Base-by-base conservation (phyloP, 805 yeast species). In the Candida insectalens region DNA sequence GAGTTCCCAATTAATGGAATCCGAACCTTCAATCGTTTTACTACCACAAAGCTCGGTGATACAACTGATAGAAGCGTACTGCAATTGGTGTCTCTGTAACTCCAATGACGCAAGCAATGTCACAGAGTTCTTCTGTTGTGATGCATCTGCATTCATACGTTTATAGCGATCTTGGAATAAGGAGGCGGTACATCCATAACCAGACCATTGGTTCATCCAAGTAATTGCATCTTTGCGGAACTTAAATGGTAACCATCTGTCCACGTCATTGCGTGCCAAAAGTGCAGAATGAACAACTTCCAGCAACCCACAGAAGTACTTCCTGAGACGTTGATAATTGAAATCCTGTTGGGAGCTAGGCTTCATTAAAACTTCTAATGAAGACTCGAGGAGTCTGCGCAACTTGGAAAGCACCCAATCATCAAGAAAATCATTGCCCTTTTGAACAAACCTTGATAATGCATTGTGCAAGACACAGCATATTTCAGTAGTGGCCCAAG, bases 161-260 rank as follows among this genome's bases (percentile, higher is more conserved):
- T 60, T 51, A 42, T 85, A 85, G 29, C 96, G 63, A 27, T 79
- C 81, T 20, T 74, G 75, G 3, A 85, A 71, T 2, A 77, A 49
- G 1, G 63, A 50, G 6, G 73, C 67, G 17, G 75, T 63, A 34
- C 73, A 77, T 3, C 97, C 96, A 55, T 74, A 75, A 0, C 94
- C 95, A 53, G 96, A 87, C 99, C 99, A 92, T 51, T 84, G 94
- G 43, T 83, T 88, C 36, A 92, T 61, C 47, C 73, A 80, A 30
- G 77, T 73, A 59, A 85, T 88, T 40, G 94, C 82, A 2, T 83
- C 80, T 20, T 82, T 75, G 34, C 96, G 64, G 2, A 87, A 89
- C 43, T 79, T 85, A 53, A 88, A 87, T 2, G 94, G 89, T n/a
- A 88, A 62, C 74, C 88, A 77, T 26, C 64, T 60, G 7, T 60